phyloP scores from a whole-genome alignment of 345 rosid genomes.

The Dipteronia sinensis region DNA sequence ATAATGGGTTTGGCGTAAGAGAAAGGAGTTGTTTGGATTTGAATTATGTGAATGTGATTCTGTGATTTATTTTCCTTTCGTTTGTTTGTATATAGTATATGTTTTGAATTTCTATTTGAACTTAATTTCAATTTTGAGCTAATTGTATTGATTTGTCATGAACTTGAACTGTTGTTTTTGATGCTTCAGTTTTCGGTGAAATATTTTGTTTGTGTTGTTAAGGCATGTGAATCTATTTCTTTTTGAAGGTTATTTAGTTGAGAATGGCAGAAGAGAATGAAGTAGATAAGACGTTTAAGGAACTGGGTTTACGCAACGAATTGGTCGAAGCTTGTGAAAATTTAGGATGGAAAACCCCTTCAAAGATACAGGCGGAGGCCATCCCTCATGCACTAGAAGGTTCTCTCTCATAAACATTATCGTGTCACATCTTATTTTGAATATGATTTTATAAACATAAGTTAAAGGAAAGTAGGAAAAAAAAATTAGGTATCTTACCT shows the following conservation, averaged over 20 bases:
- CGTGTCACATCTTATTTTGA: neutral
- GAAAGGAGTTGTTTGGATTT: neutral
- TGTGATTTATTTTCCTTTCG: neutral
- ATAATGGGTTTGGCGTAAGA: neutral
- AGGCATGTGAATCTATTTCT: neutral
- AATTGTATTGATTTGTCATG: neutral
- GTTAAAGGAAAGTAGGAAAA: too few relatives aligned
- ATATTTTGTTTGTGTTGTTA: too few relatives aligned
- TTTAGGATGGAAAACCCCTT: conserved; percentile 73
- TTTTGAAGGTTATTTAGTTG: conserved; percentile 6
- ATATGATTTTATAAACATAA: neutral
- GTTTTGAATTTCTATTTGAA: too few relatives aligned
- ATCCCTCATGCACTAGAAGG: conserved; percentile 88
- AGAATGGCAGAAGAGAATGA: conserved; percentile 55
- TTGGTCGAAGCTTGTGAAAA: conserved; percentile 72
- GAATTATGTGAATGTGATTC: neutral
- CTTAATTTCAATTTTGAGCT: too few relatives aligned
- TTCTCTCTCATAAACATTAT: neutral
- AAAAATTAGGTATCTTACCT: neutral
- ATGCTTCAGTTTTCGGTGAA: too few relatives aligned
- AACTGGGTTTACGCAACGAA: conserved; percentile 69
- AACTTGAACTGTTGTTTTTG: too few relatives aligned
- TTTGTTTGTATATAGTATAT: too few relatives aligned
- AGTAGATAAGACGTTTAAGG: conserved; percentile 66
- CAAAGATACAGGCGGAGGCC: conserved; percentile 84